Evolutionary conservation across 2,329 filamentous ascomycete species (phyloP), one percentile per base, ranked within the genome.

Genomic region (Proliferodiscus dingleyae): DNA sequence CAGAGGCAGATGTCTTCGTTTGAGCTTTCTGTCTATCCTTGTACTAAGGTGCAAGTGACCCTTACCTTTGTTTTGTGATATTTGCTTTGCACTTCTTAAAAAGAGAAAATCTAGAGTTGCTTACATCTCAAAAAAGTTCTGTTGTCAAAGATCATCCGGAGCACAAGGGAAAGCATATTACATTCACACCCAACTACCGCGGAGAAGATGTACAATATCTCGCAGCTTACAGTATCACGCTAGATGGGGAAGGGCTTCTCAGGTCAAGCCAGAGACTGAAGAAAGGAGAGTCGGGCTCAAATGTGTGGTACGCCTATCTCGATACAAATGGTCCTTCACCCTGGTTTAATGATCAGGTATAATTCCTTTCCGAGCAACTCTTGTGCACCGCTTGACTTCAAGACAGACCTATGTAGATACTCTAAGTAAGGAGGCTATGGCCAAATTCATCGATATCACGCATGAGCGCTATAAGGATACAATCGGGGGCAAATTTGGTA

Each of bases 281-380:
- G 1, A 21, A 52, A 4, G 57, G 46, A 2, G 53, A 64, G 22
- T 32, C 48, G 6, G 56, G 54, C 13, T 41, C 39, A 1, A 60
- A 60, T 11, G 42, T 62, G 6, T 65, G 61, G 61, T 63, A 62
- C 36, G 61, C 61, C 6, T 65, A 65, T 46, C 51, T 63, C 10
- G 61, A 64, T 43, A 56, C 50, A 2, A 64, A 64, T 41, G 52
- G 54, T 2, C 38, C 50, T 2, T 59, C 55, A 5, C 45, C 56
- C 22, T 64, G 63, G 62, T 64, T 63, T 52, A 64, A 64, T 41
- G 58, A 53, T 5, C 53, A 63, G n/a, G n/a, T n/a, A n/a, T n/a
- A n/a, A n/a, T n/a, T n/a, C n/a, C n/a, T n/a, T n/a, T n/a, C n/a
- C n/a, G n/a, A n/a, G n/a, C n/a, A n/a, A n/a, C n/a, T n/a, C n/a